phyloP scores from a whole-genome alignment of 2,329 filamentous ascomycete genomes.

The Dendryphion nanum region DNA sequence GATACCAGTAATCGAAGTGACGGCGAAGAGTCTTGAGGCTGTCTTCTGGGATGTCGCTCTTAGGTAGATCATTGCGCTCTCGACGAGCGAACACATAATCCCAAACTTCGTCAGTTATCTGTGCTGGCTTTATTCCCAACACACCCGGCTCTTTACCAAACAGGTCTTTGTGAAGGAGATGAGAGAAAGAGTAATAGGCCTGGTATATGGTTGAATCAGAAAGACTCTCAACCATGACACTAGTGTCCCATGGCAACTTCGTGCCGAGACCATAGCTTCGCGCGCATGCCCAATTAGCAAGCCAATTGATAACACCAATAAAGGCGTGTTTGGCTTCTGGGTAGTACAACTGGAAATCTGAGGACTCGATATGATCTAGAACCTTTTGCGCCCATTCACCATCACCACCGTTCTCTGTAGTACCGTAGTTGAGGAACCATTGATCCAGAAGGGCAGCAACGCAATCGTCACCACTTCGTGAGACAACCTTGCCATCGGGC shows the following conservation, averaged over 20 bases:
- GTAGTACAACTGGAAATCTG: slow-evolving; percentile 76
- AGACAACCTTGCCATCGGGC: slow-evolving; percentile 83
- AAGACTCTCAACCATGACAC: slow-evolving; percentile 88
- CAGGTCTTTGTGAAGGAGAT: slow-evolving; percentile 75
- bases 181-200: slow-evolving; percentile 63
- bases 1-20: slow-evolving; percentile 97
- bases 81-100: slow-evolving; percentile 88
- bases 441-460: slow-evolving; percentile 92
- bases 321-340: slow-evolving; percentile 59
- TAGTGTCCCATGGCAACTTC: slow-evolving; percentile 88
- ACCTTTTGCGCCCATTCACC: slow-evolving; percentile 73
- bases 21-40: slow-evolving; percentile 77
- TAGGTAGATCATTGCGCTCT: slow-evolving; percentile 66
- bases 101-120: slow-evolving; percentile 95
- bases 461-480: slow-evolving; percentile 86
- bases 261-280: slow-evolving; percentile 90
- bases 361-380: slow-evolving; percentile 42
- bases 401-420: slow-evolving; percentile 62
- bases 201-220: slow-evolving; percentile 93
- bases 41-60: slow-evolving; percentile 70
- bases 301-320: slow-evolving; percentile 83
- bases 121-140: slow-evolving; percentile 65
- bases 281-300: slow-evolving; percentile 83
- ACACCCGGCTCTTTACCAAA: slow-evolving; percentile 62
- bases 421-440: slow-evolving; percentile 96